A percentile compares a stretch with the other conserved stretches of the same genome.
phyloP scores from a whole-genome alignment of 805 yeast species.

The Pichia sporocuriosa region DNA sequence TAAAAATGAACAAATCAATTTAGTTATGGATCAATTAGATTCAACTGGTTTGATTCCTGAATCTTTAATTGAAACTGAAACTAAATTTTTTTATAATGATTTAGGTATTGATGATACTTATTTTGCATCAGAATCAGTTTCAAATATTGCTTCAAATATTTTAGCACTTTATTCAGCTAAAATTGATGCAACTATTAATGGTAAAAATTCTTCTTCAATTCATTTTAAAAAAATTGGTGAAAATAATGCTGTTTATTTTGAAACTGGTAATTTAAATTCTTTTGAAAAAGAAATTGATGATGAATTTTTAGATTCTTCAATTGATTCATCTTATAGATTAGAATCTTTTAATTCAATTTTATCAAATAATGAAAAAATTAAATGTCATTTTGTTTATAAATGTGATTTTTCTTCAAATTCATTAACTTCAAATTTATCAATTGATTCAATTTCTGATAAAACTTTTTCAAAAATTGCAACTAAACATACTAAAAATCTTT shows the following conservation, averaged over 20 bases:
- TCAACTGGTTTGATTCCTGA: conserved; percentile 87
- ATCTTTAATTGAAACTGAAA: conserved; percentile 74
- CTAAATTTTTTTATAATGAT: conserved; percentile 80
- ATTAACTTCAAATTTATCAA: conserved; percentile 22
- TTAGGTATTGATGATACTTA: conserved; percentile 90
- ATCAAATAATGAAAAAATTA: conserved; percentile 39
- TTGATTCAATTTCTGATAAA: conserved; percentile 67
- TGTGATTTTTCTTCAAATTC: conserved; percentile 41
- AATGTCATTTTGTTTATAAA: conserved; percentile 78
- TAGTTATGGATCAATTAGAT: conserved; percentile 76
- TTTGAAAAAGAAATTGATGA: conserved; percentile 79
- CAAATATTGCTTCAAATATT: conserved; percentile 75
- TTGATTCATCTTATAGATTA: conserved; percentile 49
- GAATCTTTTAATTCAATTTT: conserved; percentile 73
- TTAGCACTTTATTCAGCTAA: conserved; percentile 89
- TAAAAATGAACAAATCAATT: conserved; percentile 71
- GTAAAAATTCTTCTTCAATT: conserved; percentile 37
- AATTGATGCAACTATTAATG: conserved; percentile 68
- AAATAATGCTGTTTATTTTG: conserved; percentile 89
- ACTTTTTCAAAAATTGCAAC: conserved; percentile 76
- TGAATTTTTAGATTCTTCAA: conserved; percentile 53
- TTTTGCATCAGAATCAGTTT: conserved; percentile 79
- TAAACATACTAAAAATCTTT: conserved; percentile 68
- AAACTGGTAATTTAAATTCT: conserved; percentile 45
- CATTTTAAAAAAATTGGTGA: conserved; percentile 73